Evolutionary conservation across 78 protist genomes (phyloP).

Genomic region (Dictyostelium capitatum): DNA sequence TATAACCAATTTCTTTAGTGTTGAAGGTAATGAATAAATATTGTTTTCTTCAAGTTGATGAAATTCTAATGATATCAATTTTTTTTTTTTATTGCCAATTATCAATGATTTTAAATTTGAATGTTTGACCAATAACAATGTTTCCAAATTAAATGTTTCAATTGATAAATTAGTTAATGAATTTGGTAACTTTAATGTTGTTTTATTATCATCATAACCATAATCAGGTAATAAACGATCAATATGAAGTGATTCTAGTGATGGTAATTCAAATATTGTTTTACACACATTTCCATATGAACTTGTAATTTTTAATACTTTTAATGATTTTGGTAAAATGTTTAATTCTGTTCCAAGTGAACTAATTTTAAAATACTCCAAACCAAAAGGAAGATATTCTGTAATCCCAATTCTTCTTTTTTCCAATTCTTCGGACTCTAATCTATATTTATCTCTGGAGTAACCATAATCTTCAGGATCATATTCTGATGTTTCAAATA

Average conservation of each 20-base stretch:
- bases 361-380: background rate
- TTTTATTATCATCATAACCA: background rate
- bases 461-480: background rate
- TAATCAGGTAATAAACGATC: background rate
- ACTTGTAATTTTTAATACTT: background rate
- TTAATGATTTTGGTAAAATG: background rate
- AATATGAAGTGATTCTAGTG: background rate
- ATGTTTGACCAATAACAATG: background rate
- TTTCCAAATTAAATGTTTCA: background rate
- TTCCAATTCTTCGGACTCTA: too few species aligned
- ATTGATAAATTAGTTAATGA: background rate
- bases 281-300: background rate
- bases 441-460: too few species aligned
- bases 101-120: background rate
- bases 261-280: background rate
- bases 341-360: background rate
- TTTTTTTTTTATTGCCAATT: background rate
- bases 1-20: background rate
- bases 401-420: background rate
- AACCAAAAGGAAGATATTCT: background rate
- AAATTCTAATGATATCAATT: background rate
- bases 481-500: background rate
- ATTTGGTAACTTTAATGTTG: background rate
- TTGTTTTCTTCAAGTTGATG: background rate
- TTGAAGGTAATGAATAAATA: background rate